Evolutionary conservation across 1,139 yeast species (phyloP).

Genomic region (Geotrichum klebahnii): DNA sequence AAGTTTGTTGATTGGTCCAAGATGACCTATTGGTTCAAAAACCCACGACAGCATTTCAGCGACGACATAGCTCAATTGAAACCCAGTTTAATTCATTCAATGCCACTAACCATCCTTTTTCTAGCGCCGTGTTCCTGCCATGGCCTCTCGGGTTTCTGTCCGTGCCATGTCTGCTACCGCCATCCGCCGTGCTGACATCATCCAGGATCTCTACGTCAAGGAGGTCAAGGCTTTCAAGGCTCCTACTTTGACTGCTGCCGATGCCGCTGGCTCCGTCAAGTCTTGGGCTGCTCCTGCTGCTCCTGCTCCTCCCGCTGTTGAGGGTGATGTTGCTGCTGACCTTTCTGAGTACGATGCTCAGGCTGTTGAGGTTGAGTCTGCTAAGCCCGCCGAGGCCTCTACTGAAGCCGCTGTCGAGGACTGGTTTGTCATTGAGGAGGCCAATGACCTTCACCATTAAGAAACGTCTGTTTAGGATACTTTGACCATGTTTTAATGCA

Average conservation of each 20-base stretch:
- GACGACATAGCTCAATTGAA: too few species aligned
- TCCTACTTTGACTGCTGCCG: constrained; percentile 64
- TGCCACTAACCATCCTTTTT: constrained; percentile 3
- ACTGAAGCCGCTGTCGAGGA: constrained; percentile 50
- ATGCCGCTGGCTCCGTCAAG: constrained; percentile 74
- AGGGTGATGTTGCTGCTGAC: constrained; percentile 67
- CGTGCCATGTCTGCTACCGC: constrained; percentile 22
- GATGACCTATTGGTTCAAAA: not conserved
- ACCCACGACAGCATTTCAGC: too few species aligned
- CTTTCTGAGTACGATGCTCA: constrained; percentile 69
- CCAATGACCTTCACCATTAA: constrained; percentile 58
- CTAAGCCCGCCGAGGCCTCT: constrained; percentile 45
- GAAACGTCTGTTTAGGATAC: not conserved
- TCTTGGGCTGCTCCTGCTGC: constrained; percentile 75
- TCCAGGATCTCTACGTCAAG: constrained; percentile 81
- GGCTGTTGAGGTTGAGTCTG: constrained; percentile 64
- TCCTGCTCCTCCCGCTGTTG: constrained; percentile 68
- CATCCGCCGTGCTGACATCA: constrained; percentile 46
- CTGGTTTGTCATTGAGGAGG: constrained; percentile 62
- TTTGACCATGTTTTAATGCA: constrained; percentile 9
- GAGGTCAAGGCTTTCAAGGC: constrained; percentile 89
- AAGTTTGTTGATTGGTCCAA: not conserved
- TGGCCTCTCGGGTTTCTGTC: constrained; percentile 13
- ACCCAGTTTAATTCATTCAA: too few species aligned
- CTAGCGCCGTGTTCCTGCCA: constrained; percentile 20